Conservation (phyloP, 148 eudicot genomes). For the Nepenthes mirabilis region DNA sequence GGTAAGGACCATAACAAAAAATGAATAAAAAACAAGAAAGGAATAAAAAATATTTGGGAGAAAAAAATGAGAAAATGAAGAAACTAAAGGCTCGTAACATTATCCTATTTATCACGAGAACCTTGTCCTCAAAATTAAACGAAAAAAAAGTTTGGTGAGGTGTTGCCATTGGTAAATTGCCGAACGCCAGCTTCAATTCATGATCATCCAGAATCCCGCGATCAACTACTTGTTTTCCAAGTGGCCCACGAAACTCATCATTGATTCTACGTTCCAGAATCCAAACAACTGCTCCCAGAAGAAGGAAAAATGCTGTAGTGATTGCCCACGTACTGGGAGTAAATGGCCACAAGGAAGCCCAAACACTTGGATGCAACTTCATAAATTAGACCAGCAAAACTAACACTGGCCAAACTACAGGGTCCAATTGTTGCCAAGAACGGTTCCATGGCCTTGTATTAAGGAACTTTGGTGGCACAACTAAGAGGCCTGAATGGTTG, state of each 20-base stretch:
- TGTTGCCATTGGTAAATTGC: too few relatives aligned
- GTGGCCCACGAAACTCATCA: conserved; percentile 16
- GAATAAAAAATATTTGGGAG: too few relatives aligned
- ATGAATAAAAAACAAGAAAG: too few relatives aligned
- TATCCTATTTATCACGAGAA: too few relatives aligned
- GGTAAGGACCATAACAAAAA: too few relatives aligned
- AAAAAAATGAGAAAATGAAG: too few relatives aligned
- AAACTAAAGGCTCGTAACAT: too few relatives aligned
- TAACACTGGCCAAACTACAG: conserved; percentile 13
- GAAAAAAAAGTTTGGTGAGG: too few relatives aligned
- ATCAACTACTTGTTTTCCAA: conserved; percentile 12
- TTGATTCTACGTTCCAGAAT: conserved; percentile 13
- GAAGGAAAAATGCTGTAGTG: conserved; percentile 7
- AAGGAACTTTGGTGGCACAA: conserved; percentile 27
- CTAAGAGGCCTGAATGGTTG: conserved; percentile 33
- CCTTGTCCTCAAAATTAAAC: too few relatives aligned
- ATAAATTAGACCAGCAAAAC: conserved; percentile 9
- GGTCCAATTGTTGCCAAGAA: conserved; percentile 24
- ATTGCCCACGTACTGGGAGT: conserved; percentile 12
- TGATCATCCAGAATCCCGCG: too few relatives aligned
- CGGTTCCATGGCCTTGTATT: conserved; percentile 30
- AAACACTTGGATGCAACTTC: conserved; percentile 1
- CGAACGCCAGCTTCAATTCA: too few relatives aligned
- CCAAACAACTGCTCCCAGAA: conserved; percentile 17
- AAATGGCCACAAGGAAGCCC: conserved; percentile 15